These are phyloP conservation scores for Hordeum marinum DNA, from an alignment of 176 grass and related monocot species.

Conservation along the genomic window DNA sequence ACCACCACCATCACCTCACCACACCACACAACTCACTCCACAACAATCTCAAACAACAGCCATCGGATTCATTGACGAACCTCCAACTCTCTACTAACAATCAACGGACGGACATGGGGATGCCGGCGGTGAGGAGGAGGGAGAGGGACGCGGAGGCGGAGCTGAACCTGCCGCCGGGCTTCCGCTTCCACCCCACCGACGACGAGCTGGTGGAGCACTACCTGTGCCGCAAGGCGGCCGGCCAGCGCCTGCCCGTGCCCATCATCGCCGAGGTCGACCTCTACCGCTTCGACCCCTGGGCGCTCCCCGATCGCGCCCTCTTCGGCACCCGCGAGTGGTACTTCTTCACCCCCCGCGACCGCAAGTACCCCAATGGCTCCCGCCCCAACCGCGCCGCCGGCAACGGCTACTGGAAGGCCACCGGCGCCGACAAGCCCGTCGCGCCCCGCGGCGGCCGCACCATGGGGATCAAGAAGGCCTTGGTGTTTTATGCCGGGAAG, in stretches of 20 bases:
- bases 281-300: slow-evolving; percentile 90
- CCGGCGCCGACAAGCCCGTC: slow-evolving; percentile 49
- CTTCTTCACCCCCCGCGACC: slow-evolving; percentile 52
- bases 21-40: not conserved
- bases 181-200: slow-evolving; percentile 95
- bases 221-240: slow-evolving; percentile 48
- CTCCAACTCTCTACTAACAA: not conserved
- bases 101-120: not conserved
- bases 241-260: slow-evolving; percentile 38
- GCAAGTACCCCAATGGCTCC: slow-evolving; percentile 51
- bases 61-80: not conserved
- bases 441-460: slow-evolving; percentile 21
- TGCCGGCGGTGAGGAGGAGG: slow-evolving; percentile 21
- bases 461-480: slow-evolving; percentile 91
- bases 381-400: slow-evolving; percentile 47
- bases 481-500: slow-evolving; percentile 87
- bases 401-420: slow-evolving; percentile 61
- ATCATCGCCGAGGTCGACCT: slow-evolving; percentile 97
- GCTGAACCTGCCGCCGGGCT: slow-evolving; percentile 77
- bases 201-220: slow-evolving; percentile 85
- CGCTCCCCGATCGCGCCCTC: slow-evolving; percentile 46
- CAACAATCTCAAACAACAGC: not conserved
- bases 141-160: slow-evolving; percentile 57
- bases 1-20: not conserved
- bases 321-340: slow-evolving; percentile 55